A percentile compares a stretch with the other conserved stretches of the same genome.
These are phyloP conservation scores for Aspergillus kassunensis DNA, from an alignment of 495 filamentous ascomycete species.

Conservation along the genomic window DNA sequence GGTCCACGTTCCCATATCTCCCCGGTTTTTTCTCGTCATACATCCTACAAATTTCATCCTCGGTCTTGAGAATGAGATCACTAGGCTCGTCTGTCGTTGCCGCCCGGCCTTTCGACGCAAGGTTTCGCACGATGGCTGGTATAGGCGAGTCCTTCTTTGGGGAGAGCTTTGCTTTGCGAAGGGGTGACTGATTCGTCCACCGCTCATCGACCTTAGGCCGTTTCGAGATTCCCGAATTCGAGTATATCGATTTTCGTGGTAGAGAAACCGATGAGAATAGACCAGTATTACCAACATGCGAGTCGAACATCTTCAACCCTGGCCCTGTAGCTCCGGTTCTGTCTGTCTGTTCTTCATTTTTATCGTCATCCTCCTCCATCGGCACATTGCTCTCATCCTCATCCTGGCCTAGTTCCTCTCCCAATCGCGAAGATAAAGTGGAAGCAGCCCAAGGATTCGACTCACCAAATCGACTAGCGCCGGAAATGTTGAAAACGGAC, in stretches of 20 bases:
- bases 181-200: constrained; percentile 36
- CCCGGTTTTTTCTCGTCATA: constrained; percentile 55
- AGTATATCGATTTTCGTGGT: constrained; percentile 39
- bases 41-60: constrained; percentile 39
- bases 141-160: constrained; percentile 50
- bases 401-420: constrained; percentile 33
- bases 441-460: constrained; percentile 27
- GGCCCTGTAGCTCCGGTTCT: constrained; percentile 17
- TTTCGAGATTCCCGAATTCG: constrained; percentile 41
- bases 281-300: constrained; percentile 27
- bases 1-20: constrained; percentile 48
- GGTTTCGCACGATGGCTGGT: constrained; percentile 41
- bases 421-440: constrained; percentile 32
- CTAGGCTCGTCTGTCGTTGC: constrained; percentile 40
- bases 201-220: constrained; percentile 43
- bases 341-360: constrained; percentile 18
- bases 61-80: constrained; percentile 43
- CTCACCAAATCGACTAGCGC: constrained; percentile 41
- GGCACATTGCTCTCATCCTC: constrained; percentile 27
- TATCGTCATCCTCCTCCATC: constrained; percentile 31
- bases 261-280: constrained; percentile 16
- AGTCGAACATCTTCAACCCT: constrained; percentile 33
- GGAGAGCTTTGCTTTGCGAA: constrained; percentile 35
- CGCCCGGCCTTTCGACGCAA: constrained; percentile 32
- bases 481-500: constrained; percentile 35